A percentile compares a stretch with the other conserved stretches of the same genome.
Evolutionary conservation across 2,329 filamentous ascomycete genomes (phyloP).

Genomic region (Arachnopeziza araneosa): DNA sequence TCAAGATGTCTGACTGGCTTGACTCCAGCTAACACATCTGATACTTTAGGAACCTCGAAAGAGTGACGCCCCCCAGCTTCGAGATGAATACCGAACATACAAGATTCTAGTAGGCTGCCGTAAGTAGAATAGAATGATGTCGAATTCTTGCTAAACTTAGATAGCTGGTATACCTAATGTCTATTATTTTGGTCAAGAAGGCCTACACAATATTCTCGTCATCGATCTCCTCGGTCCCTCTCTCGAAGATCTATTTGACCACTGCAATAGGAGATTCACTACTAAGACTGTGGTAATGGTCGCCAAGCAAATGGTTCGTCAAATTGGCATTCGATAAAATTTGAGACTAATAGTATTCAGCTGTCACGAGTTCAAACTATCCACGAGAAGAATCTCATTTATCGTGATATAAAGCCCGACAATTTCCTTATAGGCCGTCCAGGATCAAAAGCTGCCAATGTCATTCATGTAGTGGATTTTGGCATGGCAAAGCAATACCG

Average conservation of each 20-base stretch:
- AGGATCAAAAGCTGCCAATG: slow-evolving; percentile 88
- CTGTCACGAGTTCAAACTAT: slow-evolving; percentile 88
- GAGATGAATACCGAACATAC: slow-evolving; percentile 98
- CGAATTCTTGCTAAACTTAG: neutral
- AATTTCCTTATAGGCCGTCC: slow-evolving; percentile 97
- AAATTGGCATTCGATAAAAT: neutral
- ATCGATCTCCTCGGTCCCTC: slow-evolving; percentile 94
- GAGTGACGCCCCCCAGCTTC: slow-evolving; percentile 94
- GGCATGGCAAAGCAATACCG: slow-evolving; percentile 99
- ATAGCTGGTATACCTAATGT: slow-evolving; percentile 97
- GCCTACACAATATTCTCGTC: slow-evolving; percentile 96
- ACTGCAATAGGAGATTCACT: slow-evolving; percentile 90
- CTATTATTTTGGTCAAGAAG: slow-evolving; percentile 98
- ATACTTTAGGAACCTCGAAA: slow-evolving; percentile 80
- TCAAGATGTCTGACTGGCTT: neutral
- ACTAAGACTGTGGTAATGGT: slow-evolving; percentile 99
- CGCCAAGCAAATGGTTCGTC: slow-evolving; percentile 88
- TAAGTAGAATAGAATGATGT: slow-evolving; percentile 50
- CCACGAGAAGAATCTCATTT: slow-evolving; percentile 98
- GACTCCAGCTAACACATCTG: neutral
- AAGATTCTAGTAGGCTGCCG: slow-evolving; percentile 99
- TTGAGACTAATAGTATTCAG: slow-evolving; percentile 36
- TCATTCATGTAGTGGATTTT: slow-evolving; percentile 98
- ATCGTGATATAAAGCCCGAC: slow-evolving; percentile 98
- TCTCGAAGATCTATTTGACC: slow-evolving; percentile 94